phyloP scores from a whole-genome alignment of 2,329 filamentous ascomycete species.

The Aspergillus aculeatus region DNA sequence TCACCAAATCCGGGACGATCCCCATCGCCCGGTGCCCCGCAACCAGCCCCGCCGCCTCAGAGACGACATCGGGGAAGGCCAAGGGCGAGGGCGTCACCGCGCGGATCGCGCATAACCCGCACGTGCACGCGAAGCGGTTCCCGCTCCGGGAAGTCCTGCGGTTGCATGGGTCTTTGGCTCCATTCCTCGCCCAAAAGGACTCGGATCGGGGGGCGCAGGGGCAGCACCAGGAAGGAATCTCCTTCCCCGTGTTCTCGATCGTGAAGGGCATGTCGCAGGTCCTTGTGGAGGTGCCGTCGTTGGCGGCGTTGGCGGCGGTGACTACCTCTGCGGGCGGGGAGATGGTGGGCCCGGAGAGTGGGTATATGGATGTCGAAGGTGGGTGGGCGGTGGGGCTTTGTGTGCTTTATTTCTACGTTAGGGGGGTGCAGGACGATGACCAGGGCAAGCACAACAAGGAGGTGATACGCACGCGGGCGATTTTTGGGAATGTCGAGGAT shows the following conservation, averaged over 20 bases:
- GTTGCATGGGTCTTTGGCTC: conserved; percentile 27
- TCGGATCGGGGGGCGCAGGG: too few species aligned
- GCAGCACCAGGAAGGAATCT: neutral
- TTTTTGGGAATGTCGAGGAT: conserved; percentile 31
- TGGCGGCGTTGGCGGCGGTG: conserved; percentile 56
- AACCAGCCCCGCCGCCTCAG: neutral
- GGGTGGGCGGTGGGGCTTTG: conserved; percentile 33
- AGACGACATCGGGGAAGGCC: too few species aligned
- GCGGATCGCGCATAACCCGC: conserved; percentile 38
- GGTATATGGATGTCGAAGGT: conserved; percentile 29
- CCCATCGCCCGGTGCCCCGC: conserved; percentile 35
- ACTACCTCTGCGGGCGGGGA: conserved; percentile 26
- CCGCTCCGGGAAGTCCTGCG: conserved; percentile 23
- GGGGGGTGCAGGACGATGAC: conserved; percentile 50
- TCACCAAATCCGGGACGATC: conserved; percentile 60
- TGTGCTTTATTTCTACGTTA: conserved; percentile 34
- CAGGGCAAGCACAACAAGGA: conserved; percentile 16
- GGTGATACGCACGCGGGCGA: conserved; percentile 35
- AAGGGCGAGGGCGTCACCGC: conserved; percentile 19
- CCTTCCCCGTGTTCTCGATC: conserved; percentile 38
- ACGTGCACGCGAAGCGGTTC: conserved; percentile 32
- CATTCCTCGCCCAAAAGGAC: conserved; percentile 8
- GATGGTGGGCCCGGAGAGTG: conserved; percentile 5
- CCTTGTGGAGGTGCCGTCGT: conserved; percentile 60
- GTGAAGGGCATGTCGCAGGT: conserved; percentile 55